Evolutionary conservation across 1,139 yeast species (phyloP).

Genomic region (Hemisphaericaspora xylanilytica): DNA sequence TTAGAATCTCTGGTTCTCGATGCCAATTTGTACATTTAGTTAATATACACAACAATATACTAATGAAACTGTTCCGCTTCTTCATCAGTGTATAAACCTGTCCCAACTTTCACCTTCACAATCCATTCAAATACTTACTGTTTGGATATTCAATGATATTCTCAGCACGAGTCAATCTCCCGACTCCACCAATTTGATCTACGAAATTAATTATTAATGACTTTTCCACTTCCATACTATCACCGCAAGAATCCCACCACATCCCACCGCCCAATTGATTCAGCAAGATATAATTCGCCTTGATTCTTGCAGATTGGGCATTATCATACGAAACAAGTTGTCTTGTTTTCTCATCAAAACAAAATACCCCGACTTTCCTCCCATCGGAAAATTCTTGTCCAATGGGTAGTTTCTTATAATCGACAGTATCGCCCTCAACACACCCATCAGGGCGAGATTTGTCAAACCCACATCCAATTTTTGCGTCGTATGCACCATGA

Average conservation of each 20-base stretch:
- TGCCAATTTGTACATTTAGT: too few relatives aligned
- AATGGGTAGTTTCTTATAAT: conserved; percentile 53
- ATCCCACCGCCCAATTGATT: conserved; percentile 74
- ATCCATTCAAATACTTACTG: conserved; percentile 18
- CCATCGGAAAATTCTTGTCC: conserved; percentile 50
- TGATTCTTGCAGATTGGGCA: conserved; percentile 47
- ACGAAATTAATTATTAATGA: conserved; percentile 45
- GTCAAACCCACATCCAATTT: conserved; percentile 42
- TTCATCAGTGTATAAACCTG: not conserved
- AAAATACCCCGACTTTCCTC: conserved; percentile 53
- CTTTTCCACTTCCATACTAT: conserved; percentile 29
- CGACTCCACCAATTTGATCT: conserved; percentile 37
- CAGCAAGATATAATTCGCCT: conserved; percentile 56
- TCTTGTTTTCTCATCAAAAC: conserved; percentile 40
- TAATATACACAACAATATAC: too few relatives aligned
- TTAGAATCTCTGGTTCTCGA: too few relatives aligned
- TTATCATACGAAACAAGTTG: conserved; percentile 68
- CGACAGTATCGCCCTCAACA: conserved; percentile 49
- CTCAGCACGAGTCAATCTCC: conserved; percentile 15
- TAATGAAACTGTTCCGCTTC: not conserved
- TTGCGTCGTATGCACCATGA: conserved; percentile 30
- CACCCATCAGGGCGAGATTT: conserved; percentile 11
- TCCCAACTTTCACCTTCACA: not conserved
- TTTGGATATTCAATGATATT: conserved; percentile 19
- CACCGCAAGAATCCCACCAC: conserved; percentile 95